phyloP scores from a whole-genome alignment of 306 rosid genomes.

The Inga leiocalycina region DNA sequence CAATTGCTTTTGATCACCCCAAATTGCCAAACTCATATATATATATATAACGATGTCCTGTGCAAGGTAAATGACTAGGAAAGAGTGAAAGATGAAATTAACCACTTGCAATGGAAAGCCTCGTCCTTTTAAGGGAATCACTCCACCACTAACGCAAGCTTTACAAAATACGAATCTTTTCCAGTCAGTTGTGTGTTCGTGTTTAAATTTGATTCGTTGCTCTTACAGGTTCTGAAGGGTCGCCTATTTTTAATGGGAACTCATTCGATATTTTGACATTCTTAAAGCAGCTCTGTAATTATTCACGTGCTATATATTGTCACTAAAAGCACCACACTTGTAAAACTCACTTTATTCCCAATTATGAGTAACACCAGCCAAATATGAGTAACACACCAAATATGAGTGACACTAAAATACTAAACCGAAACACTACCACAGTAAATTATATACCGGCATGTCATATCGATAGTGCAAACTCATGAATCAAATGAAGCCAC shows the following conservation, averaged over 20 bases:
- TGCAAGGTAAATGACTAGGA: not conserved
- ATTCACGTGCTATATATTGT: not conserved
- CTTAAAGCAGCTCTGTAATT: not conserved
- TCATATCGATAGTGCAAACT: too few relatives aligned
- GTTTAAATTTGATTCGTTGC: not conserved
- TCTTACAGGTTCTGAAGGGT: not conserved
- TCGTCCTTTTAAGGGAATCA: not conserved
- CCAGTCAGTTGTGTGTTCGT: not conserved
- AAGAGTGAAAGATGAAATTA: not conserved
- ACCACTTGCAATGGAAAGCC: not conserved
- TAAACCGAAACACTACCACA: not conserved
- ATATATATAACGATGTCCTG: not conserved
- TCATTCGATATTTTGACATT: not conserved
- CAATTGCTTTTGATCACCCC: too few relatives aligned
- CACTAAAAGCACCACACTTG: not conserved
- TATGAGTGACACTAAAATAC: too few relatives aligned
- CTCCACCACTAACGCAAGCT: not conserved
- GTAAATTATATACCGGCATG: not conserved
- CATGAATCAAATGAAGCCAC: conserved; percentile 31
- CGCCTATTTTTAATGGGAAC: not conserved
- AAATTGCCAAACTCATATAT: too few relatives aligned
- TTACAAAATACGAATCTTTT: not conserved
- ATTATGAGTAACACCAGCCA: not conserved
- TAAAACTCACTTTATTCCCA: not conserved
- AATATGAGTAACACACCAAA: not conserved